Percentiles rank a stretch among this genome's conserved stretches.
phyloP scores from a whole-genome alignment of 2,329 filamentous ascomycete genomes.

The Fusarium lateritium region DNA sequence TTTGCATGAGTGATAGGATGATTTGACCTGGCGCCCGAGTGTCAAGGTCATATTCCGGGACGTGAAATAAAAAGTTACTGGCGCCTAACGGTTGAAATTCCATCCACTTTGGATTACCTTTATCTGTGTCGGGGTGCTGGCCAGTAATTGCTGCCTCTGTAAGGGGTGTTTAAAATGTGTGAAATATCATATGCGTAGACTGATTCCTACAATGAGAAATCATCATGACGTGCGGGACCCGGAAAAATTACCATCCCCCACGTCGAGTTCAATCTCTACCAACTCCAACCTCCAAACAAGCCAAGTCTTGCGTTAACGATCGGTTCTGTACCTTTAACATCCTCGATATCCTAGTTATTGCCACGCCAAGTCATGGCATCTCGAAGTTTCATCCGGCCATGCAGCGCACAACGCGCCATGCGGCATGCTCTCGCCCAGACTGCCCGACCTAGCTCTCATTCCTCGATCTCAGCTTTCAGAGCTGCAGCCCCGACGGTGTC shows the following conservation, averaged over 20 bases:
- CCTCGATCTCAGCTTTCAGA: constrained; percentile 34
- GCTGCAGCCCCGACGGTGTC: constrained; percentile 4
- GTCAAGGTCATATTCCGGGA: constrained; percentile 11
- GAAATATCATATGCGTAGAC: constrained; percentile 1
- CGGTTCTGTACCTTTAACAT: neutral
- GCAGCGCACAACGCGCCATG: constrained; percentile 39
- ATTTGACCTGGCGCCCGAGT: constrained; percentile 8
- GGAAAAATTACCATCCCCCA: constrained; percentile 48
- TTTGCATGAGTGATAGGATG: constrained; percentile 42
- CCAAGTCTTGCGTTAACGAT: constrained; percentile 1
- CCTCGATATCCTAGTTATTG: neutral
- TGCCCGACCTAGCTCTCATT: constrained; percentile 18
- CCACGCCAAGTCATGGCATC: constrained; percentile 34
- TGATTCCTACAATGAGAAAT: constrained; percentile 6
- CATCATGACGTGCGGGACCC: constrained; percentile 50
- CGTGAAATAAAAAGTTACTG: constrained; percentile 38
- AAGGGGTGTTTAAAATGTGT: neutral
- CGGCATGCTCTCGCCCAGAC: constrained; percentile 40
- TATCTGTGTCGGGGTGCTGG: neutral
- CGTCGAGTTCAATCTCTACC: constrained; percentile 26
- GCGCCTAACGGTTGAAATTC: constrained; percentile 30
- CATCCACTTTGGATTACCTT: constrained; percentile 10
- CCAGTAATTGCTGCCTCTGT: neutral
- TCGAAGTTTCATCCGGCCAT: constrained; percentile 43
- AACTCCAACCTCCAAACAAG: constrained; percentile 10